Base-by-base conservation (phyloP, 169 alveolate species). In the Plasmodium chabaudi region DNA sequence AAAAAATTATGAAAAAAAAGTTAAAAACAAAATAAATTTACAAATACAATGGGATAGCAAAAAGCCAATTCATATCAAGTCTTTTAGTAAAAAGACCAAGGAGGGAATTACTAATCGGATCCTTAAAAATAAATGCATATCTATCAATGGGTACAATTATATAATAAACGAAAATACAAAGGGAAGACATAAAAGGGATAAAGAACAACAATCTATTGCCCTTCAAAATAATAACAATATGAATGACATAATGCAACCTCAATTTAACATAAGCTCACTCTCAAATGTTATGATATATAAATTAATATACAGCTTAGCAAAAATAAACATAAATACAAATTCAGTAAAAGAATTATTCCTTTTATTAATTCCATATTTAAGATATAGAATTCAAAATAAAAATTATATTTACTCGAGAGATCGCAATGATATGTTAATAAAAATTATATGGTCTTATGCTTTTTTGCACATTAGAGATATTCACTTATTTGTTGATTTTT, bases 251-350 rank as follows among this genome's bases (percentile, higher is more conserved):
- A 34, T 15, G 4, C 25, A 12, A 12, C 7, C 46, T 49, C 39
- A 64, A n/a, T 79, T 79, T 59, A 59, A 42, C n/a, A 15, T 79
- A 46, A 39, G 51, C 1, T 64, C 79, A 34, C 47, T 79, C 6
- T 79, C 89, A 9, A 79, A 79, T 9, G 79, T 79, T 57, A 79
- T 79, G 89, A 25, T 79, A 47, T 65, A 79, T 60, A 79, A 79
- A 60, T 49, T 79, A 64, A 79, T 79, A 13, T 79, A 79, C 13
- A 34, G 79, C 12, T 23, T 79, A 0, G 74, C 79, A 15, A 79
- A 79, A 55, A 53, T 79, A 10, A 79, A 79, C n/a, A 55, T 44
- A 6, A 79, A 59, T 21, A 67, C 51, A 34, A 61, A 49, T 9
- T 61, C 5, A 39, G 63, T 79, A 25, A 63, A 34, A 19, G 89